Evolutionary conservation across 2,329 filamentous ascomycete genomes (phyloP), one percentile per base, ranked within the genome.

Genomic region (Verticillium klebahnii): DNA sequence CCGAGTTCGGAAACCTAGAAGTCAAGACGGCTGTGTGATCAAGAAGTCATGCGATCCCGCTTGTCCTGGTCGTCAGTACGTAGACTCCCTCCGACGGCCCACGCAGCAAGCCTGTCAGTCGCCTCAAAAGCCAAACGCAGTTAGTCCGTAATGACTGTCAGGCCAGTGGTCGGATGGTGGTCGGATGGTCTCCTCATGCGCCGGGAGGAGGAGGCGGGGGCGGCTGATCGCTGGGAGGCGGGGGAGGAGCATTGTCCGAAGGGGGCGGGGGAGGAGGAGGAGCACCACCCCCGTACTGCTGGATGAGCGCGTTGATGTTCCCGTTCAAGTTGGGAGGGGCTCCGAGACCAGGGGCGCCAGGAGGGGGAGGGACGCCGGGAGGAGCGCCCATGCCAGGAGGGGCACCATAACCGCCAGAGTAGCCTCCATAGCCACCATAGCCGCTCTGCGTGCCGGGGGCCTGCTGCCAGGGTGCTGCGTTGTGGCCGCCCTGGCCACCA

Each of bases 251-350:
- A 66, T 80, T 80, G 60, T 81, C 82, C 61, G 82, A 82, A 36
- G 83, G 82, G 25, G 85, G 29, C 29, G 29, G 82, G 78, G 85
- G 84, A 61, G 82, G 80, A 40, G 78, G 78, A 50, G 73, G 78
- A 36, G 75, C 76, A 57, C 81, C 79, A 65, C 77, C 78, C 45
- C 84, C 80, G 65, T 86, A 91, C 69, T 88, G 87, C 73, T 90
- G 86, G 69, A 90, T 88, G 62, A 91, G 79, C 56, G 86, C 84
- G 70, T 84, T 87, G 64, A 89, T 78, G 50, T 85, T 85, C 63
- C 83, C 82, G 54, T 76, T 74, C 29, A 85, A 77, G 64, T 78
- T 82, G 69, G 85, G 82, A 56, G 83, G 82, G 62, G 80, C 82
- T 63, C 79, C 78, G 55, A 87, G 78, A 59, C 76, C 76, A n/a